Evolutionary conservation across 2,329 filamentous ascomycete genomes (phyloP), one percentile per base, ranked within the genome.

Genomic region (Paraconiothyrium brasiliense): DNA sequence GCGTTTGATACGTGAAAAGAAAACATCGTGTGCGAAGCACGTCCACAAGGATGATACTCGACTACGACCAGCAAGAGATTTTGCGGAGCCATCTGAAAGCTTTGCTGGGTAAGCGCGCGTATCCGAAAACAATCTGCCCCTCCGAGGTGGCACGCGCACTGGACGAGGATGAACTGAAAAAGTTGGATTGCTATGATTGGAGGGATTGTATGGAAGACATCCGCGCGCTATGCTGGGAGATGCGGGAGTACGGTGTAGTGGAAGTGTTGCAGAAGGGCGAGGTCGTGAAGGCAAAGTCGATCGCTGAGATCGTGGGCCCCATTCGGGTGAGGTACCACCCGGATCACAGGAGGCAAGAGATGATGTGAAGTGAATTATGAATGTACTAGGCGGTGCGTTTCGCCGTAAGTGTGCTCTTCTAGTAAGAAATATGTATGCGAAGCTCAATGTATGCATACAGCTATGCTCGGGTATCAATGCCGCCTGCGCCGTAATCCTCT

Each of bases 81-180:
- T 7, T 55, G 24, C 52, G 39, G 20, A 44, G 34, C 9, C 54
- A 56, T 44, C 30, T 56, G 2, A 39, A 35, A 32, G 30, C 32
- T 11, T 37, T 80, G 27, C 68, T 81, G 22, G 58, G 62, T 37
- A 52, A 67, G 10, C 72, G 81, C 41, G 65, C 70, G 20, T 76
- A 71, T 54, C 84, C 84, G 11, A 85, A 85, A 67, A 85, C 84
- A 0, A 81, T 85, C 63, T 86, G 84, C 66, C 84, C 83, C 4
- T 85, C 83, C 14, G 84, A 85, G 71, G 77, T 84, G 43, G 82
- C 83, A 1, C 78, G 84, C 30, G 78, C 81, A 0, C 70, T 85
- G 9, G 79, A 81, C 14, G 20, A 60, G 2, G 58, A 70, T 9
- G 82, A 85, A 34, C 70, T 85, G 34, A 44, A 60, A 7, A 56